Conservation (phyloP, 768 basidiomycete genomes). For the Naganishia randhawae region DNA sequence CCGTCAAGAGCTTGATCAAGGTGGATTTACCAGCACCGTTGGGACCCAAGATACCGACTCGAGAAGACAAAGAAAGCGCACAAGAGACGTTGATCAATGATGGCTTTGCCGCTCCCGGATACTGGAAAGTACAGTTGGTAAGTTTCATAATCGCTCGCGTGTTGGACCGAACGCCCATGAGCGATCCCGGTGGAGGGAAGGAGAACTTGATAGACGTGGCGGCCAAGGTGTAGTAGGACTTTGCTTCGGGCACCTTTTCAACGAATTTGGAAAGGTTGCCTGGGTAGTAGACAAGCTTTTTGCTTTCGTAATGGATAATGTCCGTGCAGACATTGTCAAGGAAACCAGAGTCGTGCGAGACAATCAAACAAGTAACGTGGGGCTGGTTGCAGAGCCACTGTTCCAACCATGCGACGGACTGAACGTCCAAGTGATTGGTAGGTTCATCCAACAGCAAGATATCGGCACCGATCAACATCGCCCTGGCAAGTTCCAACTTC, state of each 20-base stretch:
- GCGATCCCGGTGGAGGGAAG: constrained; percentile 89
- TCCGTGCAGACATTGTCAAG: constrained; percentile 92
- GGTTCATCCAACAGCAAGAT: constrained; percentile 67
- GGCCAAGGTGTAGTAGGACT: constrained; percentile 92
- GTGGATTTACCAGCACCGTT: constrained; percentile 97
- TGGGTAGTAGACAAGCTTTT: constrained; percentile 92
- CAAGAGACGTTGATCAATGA: constrained; percentile 84
- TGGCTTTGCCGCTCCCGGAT: constrained; percentile 75
- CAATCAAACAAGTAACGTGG: constrained; percentile 82
- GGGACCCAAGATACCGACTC: constrained; percentile 85
- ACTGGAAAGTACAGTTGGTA: constrained; percentile 85
- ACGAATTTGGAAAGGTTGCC: constrained; percentile 91
- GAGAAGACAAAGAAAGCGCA: constrained; percentile 87
- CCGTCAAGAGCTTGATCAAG: constrained; percentile 87
- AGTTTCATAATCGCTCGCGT: constrained; percentile 94
- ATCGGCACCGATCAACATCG: constrained; percentile 87
- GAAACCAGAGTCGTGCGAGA: constrained; percentile 97
- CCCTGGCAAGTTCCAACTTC: constrained; percentile 92
- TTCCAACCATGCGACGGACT: constrained; percentile 88
- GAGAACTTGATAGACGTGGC: constrained; percentile 90
- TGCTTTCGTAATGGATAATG: constrained; percentile 93
- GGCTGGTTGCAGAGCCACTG: constrained; percentile 75
- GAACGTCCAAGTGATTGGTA: constrained; percentile 74
- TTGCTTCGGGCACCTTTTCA: constrained; percentile 82
- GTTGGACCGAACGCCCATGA: constrained; percentile 95